Conservation (phyloP, 441 rosid genomes). For the Capsella rubella region DNA sequence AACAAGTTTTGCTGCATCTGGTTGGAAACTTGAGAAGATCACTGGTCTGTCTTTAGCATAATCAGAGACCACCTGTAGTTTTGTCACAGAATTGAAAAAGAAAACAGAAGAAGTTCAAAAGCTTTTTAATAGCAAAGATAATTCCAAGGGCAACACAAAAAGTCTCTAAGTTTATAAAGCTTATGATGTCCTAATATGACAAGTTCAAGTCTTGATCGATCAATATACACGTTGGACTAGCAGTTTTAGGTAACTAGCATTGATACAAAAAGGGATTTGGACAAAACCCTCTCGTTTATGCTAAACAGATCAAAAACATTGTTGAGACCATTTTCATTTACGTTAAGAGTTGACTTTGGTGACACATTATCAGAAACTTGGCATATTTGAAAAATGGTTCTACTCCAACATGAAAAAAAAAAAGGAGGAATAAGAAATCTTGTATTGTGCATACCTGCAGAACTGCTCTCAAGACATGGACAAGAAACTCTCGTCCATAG, state of each 20-base stretch:
- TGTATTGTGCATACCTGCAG: slow-evolving; percentile 49
- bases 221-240: background rate
- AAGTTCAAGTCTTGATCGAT: background rate
- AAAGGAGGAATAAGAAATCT: background rate
- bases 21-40: slow-evolving; percentile 87
- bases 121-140: background rate
- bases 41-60: slow-evolving; percentile 67
- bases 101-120: background rate
- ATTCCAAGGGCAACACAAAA: background rate
- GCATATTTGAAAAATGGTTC: background rate
- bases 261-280: background rate
- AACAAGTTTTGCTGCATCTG: slow-evolving; percentile 84
- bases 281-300: background rate
- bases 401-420: background rate
- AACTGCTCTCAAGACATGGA: slow-evolving; percentile 59
- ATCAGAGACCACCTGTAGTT: slow-evolving; percentile 65
- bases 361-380: background rate
- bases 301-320: background rate
- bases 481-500: slow-evolving; percentile 68
- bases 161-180: background rate
- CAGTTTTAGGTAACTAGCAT: background rate
- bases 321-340: background rate
- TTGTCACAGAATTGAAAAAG: background rate
- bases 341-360: background rate
- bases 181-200: background rate